Evolutionary conservation across 148 eudicot species (phyloP).

Genomic region (Diospyros kaki): DNA sequence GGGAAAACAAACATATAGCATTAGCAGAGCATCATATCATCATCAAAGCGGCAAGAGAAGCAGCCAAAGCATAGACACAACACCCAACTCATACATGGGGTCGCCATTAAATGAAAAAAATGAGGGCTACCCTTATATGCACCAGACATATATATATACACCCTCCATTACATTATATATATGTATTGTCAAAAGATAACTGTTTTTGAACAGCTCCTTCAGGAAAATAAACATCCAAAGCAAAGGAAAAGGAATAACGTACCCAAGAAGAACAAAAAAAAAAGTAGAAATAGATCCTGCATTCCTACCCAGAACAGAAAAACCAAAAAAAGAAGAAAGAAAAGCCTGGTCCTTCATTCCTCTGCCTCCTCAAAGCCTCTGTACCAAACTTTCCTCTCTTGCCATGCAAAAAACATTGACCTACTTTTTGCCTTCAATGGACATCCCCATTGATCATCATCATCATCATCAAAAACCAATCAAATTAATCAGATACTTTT

Average conservation of each 20-base stretch:
- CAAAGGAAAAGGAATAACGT: neutral
- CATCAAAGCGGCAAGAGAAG: neutral
- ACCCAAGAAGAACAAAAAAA: neutral
- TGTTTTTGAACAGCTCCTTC: conserved; percentile 13
- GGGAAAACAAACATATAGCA: neutral
- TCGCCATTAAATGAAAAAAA: conserved; percentile 16
- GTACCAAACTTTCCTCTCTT: conserved; percentile 13
- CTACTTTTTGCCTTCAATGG: conserved; percentile 3
- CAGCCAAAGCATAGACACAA: neutral
- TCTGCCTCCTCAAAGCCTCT: conserved; percentile 5
- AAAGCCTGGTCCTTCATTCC: conserved; percentile 12
- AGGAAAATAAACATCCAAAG: neutral
- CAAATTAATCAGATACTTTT: conserved; percentile 18
- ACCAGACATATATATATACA: conserved; percentile 9
- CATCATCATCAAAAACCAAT: conserved; percentile 19
- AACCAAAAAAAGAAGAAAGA: neutral
- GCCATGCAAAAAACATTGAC: conserved; percentile 12
- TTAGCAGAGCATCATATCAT: neutral
- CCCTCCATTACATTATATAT: conserved; percentile 20
- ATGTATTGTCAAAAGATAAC: conserved; percentile 6
- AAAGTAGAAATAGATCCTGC: conserved; percentile 4
- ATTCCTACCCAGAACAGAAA: conserved; percentile 6
- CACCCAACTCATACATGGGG: neutral
- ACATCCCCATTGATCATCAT: conserved; percentile 7
- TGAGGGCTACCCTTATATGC: neutral